phyloP scores from a whole-genome alignment of 2,329 filamentous ascomycete species.

The Cladophialophora yegresii region DNA sequence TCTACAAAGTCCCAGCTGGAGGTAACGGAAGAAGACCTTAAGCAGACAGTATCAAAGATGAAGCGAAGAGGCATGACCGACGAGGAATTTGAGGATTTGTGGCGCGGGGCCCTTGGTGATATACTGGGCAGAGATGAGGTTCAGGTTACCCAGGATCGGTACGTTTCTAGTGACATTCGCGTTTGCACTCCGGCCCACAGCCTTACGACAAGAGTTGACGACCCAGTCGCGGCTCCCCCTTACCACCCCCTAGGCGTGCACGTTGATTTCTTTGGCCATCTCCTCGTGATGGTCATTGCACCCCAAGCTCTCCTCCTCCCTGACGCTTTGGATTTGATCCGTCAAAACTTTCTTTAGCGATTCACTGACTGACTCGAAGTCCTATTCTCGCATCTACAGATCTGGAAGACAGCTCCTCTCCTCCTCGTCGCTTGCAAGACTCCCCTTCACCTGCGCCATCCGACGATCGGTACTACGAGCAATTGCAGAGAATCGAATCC shows the following conservation, averaged over 20 bases:
- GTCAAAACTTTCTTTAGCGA: conserved; percentile 31
- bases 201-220: background rate
- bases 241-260: background rate
- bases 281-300: conserved; percentile 29
- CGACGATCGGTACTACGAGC: conserved; percentile 51
- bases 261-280: conserved; percentile 23
- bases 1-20: conserved; percentile 48
- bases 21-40: conserved; percentile 69
- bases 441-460: conserved; percentile 72
- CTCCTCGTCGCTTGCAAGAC: conserved; percentile 85
- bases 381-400: conserved; percentile 33
- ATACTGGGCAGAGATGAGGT: conserved; percentile 62
- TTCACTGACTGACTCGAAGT: conserved; percentile 36
- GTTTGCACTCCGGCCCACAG: conserved; percentile 4
- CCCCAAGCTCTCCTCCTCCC: background rate
- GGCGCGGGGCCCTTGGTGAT: conserved; percentile 54
- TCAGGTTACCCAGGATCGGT: conserved; percentile 59
- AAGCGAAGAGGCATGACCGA: conserved; percentile 80
- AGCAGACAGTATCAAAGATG: conserved; percentile 72
- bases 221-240: background rate
- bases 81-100: conserved; percentile 86
- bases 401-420: conserved; percentile 68
- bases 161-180: conserved; percentile 46
- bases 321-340: conserved; percentile 13
- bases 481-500: conserved; percentile 54